phyloP scores from a whole-genome alignment of 495 filamentous ascomycete species.

The Hyaloscypha variabilis region DNA sequence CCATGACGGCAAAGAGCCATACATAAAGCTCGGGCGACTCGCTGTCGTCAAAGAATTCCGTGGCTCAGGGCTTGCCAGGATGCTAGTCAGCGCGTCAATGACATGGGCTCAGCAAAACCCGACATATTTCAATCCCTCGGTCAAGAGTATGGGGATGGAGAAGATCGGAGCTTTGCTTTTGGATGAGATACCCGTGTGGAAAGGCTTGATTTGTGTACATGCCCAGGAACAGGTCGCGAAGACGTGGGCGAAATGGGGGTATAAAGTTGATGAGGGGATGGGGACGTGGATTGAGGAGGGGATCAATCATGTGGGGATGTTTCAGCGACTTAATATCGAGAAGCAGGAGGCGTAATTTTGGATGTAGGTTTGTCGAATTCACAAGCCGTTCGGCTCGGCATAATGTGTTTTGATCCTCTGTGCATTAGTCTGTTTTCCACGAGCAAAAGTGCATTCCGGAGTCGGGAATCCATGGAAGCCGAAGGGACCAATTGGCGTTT shows the following conservation, averaged over 20 bases:
- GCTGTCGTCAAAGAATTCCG: constrained; percentile 66
- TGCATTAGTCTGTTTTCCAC: no score
- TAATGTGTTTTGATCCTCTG: no score
- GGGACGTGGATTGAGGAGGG: constrained; percentile 83
- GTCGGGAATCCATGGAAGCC: no score
- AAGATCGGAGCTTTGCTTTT: constrained; percentile 35
- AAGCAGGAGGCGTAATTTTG: not conserved
- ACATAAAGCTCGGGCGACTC: constrained; percentile 78
- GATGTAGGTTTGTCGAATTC: no score
- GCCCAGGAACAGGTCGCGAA: constrained; percentile 64
- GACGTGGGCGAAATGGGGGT: constrained; percentile 69
- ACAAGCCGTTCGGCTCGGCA: no score
- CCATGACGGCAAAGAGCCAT: constrained; percentile 66
- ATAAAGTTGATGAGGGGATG: constrained; percentile 68
- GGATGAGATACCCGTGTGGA: constrained; percentile 54
- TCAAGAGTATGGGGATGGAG: constrained; percentile 28
- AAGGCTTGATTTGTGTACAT: constrained; percentile 73
- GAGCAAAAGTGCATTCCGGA: no score
- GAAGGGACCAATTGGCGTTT: no score
- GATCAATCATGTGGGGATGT: constrained; percentile 86
- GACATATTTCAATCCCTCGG: constrained; percentile 48
- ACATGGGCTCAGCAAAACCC: constrained; percentile 61
- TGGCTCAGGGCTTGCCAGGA: constrained; percentile 59
- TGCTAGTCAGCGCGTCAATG: constrained; percentile 64
- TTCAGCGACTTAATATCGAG: constrained; percentile 34